A percentile compares a stretch with the other conserved stretches of the same genome.
phyloP scores from a whole-genome alignment of 495 filamentous ascomycete genomes.

The Baudoinia panamericana region DNA sequence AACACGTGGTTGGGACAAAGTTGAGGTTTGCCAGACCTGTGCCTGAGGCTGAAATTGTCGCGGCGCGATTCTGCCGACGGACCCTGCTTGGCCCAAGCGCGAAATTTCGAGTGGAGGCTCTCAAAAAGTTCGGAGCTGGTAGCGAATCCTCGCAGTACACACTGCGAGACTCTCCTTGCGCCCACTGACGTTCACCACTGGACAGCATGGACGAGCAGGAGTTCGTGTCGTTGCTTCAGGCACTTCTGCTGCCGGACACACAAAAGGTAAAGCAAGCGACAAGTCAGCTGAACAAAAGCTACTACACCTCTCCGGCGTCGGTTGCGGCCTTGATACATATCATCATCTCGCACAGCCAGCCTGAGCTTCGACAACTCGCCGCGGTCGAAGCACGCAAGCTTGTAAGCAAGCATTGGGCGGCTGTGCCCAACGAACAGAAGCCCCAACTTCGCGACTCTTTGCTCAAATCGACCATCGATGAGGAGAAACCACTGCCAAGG shows the following conservation, averaged over 20 bases:
- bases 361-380: conserved; percentile 70
- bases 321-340: conserved; percentile 76
- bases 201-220: conserved; percentile 34
- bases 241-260: conserved; percentile 48
- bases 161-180: too few relatives aligned
- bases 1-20: too few relatives aligned
- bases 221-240: conserved; percentile 35
- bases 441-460: conserved; percentile 65
- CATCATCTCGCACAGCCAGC: conserved; percentile 56
- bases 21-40: too few relatives aligned
- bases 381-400: conserved; percentile 74
- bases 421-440: conserved; percentile 52
- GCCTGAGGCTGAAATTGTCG: too few relatives aligned
- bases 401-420: conserved; percentile 74
- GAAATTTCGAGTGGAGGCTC: too few relatives aligned
- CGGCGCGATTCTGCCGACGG: too few relatives aligned
- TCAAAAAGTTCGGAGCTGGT: too few relatives aligned
- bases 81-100: too few relatives aligned
- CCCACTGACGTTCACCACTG: too few relatives aligned
- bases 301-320: conserved; percentile 72
- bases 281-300: conserved; percentile 76
- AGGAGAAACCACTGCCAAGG: conserved; percentile 57
- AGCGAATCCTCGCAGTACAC: too few relatives aligned
- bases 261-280: conserved; percentile 78
- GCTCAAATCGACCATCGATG: conserved; percentile 65